Conservation (phyloP, 176 grass and related monocot species). For the Pontederia paniculata region DNA sequence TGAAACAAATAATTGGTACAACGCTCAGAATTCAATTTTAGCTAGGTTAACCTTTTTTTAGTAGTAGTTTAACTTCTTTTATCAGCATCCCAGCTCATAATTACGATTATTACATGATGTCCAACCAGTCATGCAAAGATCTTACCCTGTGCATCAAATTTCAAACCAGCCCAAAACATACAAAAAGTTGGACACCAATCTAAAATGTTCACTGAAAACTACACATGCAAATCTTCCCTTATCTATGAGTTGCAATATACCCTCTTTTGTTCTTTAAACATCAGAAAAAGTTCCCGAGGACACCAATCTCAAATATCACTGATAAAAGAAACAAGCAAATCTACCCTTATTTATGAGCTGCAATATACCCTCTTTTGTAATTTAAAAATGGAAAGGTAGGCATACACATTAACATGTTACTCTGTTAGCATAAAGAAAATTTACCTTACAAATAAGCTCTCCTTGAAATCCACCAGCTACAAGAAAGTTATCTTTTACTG, state of each 20-base stretch:
- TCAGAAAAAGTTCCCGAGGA: background rate
- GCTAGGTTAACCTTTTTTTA: no score
- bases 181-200: background rate
- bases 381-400: background rate
- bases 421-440: background rate
- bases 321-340: background rate
- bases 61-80: no score
- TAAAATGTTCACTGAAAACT: background rate
- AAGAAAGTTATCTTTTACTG: constrained; percentile 16
- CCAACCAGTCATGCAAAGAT: background rate
- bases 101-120: background rate
- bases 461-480: constrained; percentile 20
- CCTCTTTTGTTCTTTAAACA: no score
- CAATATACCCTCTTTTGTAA: no score
- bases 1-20: no score
- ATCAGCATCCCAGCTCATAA: no score
- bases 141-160: no score
- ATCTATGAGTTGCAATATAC: no score
- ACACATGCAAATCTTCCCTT: no score
- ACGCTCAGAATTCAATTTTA: no score
- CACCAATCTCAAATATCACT: background rate
- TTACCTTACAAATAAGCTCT: constrained; percentile 21
- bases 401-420: background rate
- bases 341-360: no score
- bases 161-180: no score